Evolutionary conservation across 2,329 filamentous ascomycete genomes (phyloP), one percentile per base, ranked within the genome.

Genomic region (Pseudogymnoascus sp.): DNA sequence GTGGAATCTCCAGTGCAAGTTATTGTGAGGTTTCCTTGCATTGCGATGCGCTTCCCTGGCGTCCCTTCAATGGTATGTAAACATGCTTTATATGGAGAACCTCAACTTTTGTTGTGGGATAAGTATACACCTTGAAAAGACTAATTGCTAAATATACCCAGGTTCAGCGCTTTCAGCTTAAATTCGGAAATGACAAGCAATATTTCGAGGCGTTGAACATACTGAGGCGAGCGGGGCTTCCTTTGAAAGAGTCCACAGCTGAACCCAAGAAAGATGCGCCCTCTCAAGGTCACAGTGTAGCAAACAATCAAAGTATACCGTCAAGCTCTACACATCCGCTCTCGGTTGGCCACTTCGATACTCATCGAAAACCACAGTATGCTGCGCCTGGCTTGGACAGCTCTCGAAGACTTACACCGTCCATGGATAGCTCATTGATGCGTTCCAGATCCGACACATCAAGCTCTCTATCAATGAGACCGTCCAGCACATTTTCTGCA

Each of bases 101-200:
- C 5, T 32, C 5, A 4, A 14, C 25, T 37, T 11, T 14, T 1
- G 8, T 18, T 58, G 4, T 16, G 30, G 22, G 59, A 22, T 6
- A 11, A 41, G 7, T 18, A 58, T 20, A 37, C 38, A 22, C 12
- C 11, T 11, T 25, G 20, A 14, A 41, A 43, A 20, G 16, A 18
- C 20, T 22, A 11, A 20, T 60, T 14, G 22, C 37, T 60, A 6
- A 60, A 43, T 62, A 28, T 62, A 43, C 12, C 30, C 50, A 79
- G 77, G 63, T 76, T 30, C 72, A 75, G 38, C 73, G 77, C 47
- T 68, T 77, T 38, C 77, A 80, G 63, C 63, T 79, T 20, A 77
- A 71, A 59, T 78, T 79, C 62, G 66, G 62, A 14, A 73, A 70
- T 4, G 66, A 71, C 8, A 58, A 66, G 25, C 76, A 77, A 59